Evolutionary conservation across 2,329 filamentous ascomycete species (phyloP).

Genomic region (Fulvia fulva): DNA sequence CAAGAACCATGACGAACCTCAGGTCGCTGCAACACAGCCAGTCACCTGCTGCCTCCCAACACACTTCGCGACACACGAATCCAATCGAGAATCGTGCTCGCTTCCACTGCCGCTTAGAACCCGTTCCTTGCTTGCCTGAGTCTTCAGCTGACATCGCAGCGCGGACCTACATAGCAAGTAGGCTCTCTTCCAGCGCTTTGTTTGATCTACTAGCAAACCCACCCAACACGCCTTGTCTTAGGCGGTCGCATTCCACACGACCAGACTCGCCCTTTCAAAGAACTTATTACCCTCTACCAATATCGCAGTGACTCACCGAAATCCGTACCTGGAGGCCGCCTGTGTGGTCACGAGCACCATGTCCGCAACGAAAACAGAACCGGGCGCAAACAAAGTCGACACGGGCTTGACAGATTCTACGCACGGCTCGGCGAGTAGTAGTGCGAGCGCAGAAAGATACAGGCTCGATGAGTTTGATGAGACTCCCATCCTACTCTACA

Average conservation of each 20-base stretch:
- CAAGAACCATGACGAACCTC: constrained; percentile 5
- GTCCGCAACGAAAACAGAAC: constrained; percentile 19
- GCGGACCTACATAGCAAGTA: constrained; percentile 14
- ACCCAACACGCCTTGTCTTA: constrained; percentile 16
- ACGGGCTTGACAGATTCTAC: constrained; percentile 46
- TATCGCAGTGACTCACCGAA: constrained; percentile 14
- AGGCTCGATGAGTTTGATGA: constrained; percentile 42
- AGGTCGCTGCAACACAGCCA: constrained; percentile 9
- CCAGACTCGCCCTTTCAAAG: constrained; percentile 11
- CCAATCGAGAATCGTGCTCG: background rate
- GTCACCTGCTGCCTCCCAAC: constrained; percentile 9
- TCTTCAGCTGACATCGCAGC: constrained; percentile 19
- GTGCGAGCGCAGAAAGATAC: constrained; percentile 38
- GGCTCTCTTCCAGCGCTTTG: background rate
- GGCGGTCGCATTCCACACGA: constrained; percentile 15
- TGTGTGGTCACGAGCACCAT: constrained; percentile 14
- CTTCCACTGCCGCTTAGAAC: constrained; percentile 8
- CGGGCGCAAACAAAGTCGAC: constrained; percentile 19
- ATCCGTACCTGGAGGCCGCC: constrained; percentile 17
- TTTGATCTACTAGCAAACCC: constrained; percentile 4
- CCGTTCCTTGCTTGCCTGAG: constrained; percentile 18
- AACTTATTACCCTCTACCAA: constrained; percentile 7
- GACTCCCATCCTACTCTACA: constrained; percentile 44
- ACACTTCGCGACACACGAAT: background rate
- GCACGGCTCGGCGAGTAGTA: constrained; percentile 34